Conservation (phyloP, 495 filamentous ascomycete species). For the Polyplosphaeria fusca region DNA sequence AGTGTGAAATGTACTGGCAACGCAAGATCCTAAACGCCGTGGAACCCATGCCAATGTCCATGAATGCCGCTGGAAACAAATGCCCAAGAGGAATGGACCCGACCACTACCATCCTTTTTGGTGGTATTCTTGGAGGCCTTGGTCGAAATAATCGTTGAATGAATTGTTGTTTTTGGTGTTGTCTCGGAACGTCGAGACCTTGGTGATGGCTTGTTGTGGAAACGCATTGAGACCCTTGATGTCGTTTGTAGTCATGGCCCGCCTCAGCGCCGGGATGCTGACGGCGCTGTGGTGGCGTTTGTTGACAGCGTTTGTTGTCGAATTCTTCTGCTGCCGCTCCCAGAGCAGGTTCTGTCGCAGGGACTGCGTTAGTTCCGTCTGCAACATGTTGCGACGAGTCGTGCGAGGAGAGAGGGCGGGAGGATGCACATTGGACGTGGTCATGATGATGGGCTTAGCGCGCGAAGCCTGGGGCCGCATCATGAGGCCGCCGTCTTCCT, state of each 20-base stretch:
- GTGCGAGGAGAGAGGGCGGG: constrained; percentile 82
- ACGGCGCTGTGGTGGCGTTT: constrained; percentile 68
- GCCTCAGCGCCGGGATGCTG: constrained; percentile 23
- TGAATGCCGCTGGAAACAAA: constrained; percentile 32
- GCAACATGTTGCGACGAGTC: constrained; percentile 94
- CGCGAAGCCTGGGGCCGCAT: constrained; percentile 72
- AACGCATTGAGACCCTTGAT: constrained; percentile 78
- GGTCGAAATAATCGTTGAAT: constrained; percentile 63
- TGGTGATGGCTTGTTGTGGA: constrained; percentile 45
- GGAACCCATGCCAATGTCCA: constrained; percentile 22
- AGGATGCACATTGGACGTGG: constrained; percentile 62
- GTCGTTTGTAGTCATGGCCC: constrained; percentile 68
- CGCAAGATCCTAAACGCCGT: constrained; percentile 13
- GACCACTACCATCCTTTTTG: constrained; percentile 61
- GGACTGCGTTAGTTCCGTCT: constrained; percentile 84
- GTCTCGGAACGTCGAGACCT: constrained; percentile 11
- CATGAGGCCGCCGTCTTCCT: constrained; percentile 62
- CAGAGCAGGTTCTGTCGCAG: constrained; percentile 74
- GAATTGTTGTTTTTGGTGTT: constrained; percentile 54
- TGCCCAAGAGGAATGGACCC: neutral
- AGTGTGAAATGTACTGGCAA: neutral
- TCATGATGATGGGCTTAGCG: constrained; percentile 83
- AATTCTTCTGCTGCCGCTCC: constrained; percentile 87
- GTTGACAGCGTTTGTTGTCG: constrained; percentile 80
- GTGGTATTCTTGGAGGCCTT: constrained; percentile 66